A percentile compares a stretch with the other conserved stretches of the same genome.
Evolutionary conservation across 495 filamentous ascomycete species (phyloP).

Genomic region (Penicillium crystallinum): DNA sequence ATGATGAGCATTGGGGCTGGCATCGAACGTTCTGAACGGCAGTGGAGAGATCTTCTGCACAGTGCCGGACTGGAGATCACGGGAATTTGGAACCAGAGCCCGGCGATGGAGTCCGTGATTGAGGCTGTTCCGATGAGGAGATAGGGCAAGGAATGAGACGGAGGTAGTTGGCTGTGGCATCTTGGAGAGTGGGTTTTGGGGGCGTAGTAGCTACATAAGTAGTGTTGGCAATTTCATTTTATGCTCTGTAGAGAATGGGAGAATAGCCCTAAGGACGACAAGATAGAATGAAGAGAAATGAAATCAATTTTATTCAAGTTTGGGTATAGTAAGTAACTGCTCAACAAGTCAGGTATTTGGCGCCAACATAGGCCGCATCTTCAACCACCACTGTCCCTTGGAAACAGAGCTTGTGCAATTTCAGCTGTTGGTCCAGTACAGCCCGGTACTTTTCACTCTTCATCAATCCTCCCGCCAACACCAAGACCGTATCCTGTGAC

Average conservation of each 20-base stretch:
- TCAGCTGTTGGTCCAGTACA: constrained; percentile 5
- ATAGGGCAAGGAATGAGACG: not conserved
- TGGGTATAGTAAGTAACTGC: no score
- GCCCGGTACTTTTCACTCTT: constrained; percentile 17
- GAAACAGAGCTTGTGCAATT: constrained; percentile 6
- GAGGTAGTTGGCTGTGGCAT: not conserved
- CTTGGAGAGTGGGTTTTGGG: not conserved
- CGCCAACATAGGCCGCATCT: constrained; percentile 10
- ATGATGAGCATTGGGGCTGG: constrained; percentile 44
- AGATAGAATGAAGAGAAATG: no score
- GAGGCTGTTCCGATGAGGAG: constrained; percentile 20
- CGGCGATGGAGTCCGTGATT: constrained; percentile 35
- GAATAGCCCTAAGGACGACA: no score
- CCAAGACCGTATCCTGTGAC: constrained; percentile 12
- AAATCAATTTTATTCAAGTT: no score
- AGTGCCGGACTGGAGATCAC: constrained; percentile 30
- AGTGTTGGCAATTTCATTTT: no score
- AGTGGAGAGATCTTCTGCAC: constrained; percentile 32
- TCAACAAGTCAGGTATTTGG: not conserved
- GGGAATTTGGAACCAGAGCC: constrained; percentile 29
- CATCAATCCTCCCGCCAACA: constrained; percentile 26
- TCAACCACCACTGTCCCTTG: constrained; percentile 9
- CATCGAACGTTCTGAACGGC: constrained; percentile 33
- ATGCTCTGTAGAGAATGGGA: no score
- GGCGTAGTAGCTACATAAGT: no score